Base-by-base conservation (phyloP, 305 asterid genomes). In the Striga hermonthica region DNA sequence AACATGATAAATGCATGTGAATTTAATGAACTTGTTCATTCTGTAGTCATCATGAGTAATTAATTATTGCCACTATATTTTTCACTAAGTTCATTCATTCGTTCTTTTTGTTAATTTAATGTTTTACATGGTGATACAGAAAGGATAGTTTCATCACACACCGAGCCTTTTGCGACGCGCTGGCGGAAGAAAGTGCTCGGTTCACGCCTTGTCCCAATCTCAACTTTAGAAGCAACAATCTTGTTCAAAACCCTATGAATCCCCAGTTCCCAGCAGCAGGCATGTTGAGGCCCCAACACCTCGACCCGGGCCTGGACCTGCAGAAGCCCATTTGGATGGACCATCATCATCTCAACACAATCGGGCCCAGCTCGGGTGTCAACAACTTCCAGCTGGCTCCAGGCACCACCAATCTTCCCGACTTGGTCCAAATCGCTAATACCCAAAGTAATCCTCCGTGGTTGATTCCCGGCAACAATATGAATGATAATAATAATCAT, bases 131-230 rank as follows among this genome's bases (percentile, higher is more conserved):
- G 9, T 43, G 11, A 50, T 14, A 71, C 90, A 91, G 98, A 70
- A 91, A 91, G 86, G 98, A 91, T 66, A 91, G 98, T 72, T 91
- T 91, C 73, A 85, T 91, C 73, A 91, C 98, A 15, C 98, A 91
- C 43, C 70, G 98, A 70, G 98, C 98, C 3, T 91, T 91, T 56
- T 89, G 98, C 40, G 97, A 91, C 71, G 95, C 98, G 0, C 69
- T 89, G 41, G 91, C 88, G 0, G 97, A 91, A 76, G 97, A 89
- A 41, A 87, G 86, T 72, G 80, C 89, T 5, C 83, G 95, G 35
- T 85, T 86, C 74, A 80, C 79, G 14, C 62, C 95, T 82, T 9
- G 13, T 16, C 60, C 82, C 4, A 86, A 80, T 82, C 73, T 86
- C 66, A 83, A 53, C 72, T 88, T 84, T 82, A 71, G 89, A 22